These are phyloP conservation scores for Lipomyces kockii DNA, from an alignment of 805 yeast species.

Conservation along the genomic window DNA sequence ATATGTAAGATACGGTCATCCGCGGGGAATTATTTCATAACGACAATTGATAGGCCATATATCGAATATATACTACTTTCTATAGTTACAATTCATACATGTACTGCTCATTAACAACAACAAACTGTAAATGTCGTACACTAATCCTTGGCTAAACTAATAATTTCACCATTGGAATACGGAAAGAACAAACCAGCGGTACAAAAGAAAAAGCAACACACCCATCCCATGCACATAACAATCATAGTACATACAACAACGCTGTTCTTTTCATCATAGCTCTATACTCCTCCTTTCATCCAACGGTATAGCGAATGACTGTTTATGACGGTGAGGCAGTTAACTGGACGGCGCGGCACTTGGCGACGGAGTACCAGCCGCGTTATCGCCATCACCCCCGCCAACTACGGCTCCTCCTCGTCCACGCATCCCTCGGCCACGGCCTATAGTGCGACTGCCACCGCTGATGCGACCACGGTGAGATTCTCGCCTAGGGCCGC, in stretches of 20 bases:
- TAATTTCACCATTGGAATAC: not conserved
- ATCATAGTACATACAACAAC: not conserved
- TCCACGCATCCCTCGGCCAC: constrained; percentile 13
- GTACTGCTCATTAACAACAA: not conserved
- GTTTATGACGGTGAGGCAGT: not conserved
- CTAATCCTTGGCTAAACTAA: not conserved
- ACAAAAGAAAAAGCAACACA: not conserved
- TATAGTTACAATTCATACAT: not conserved
- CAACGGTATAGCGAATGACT: not conserved
- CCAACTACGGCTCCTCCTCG: constrained; percentile 4
- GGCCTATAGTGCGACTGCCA: constrained; percentile 23
- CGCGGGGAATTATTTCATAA: too few species aligned
- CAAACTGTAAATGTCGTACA: not conserved
- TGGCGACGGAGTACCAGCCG: not conserved
- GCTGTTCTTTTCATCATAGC: not conserved
- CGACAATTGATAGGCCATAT: not conserved
- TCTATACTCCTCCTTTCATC: not conserved
- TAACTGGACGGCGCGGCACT: constrained; percentile 2
- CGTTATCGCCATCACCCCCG: constrained; percentile 7
- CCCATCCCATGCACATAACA: not conserved
- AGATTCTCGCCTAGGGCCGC: not conserved
- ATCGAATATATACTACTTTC: not conserved
- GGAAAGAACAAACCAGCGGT: not conserved
- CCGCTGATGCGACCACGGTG: constrained; percentile 17
- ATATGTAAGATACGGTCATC: too few species aligned